Base-by-base conservation (phyloP, 371 early-diverging fungal genomes). In the Modicella reniformis region DNA sequence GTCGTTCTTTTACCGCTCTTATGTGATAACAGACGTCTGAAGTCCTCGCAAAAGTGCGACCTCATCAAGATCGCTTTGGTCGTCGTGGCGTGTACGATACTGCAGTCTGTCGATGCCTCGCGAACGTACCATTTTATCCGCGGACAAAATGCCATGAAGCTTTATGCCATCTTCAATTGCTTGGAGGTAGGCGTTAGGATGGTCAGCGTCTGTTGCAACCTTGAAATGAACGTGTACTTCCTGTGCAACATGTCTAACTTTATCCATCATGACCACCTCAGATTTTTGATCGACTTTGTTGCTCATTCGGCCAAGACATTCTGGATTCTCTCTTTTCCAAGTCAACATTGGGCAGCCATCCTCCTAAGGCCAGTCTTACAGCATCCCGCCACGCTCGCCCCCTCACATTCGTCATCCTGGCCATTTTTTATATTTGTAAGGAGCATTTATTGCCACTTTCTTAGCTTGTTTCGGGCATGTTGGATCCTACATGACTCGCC, bases 111-210 rank as follows among this genome's bases (percentile, higher is more conserved):
- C 28, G 97, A 98, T 74, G 89, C 95, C 10, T 93, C 96, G 6
- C 85, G 92, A 63, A 84, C 97, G 52, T 98, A 99, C 82, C 98
- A 98, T 83, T 87, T 92, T 12, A 93, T 99, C 40, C 91, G 98
- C 7, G 98, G 96, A 5, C 99, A 99, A 82, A 91, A 95, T 37
- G 89, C 94, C 9, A 89, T 99, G 75, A 98, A 98, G 82, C 88
- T 99, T 23, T 98, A 98, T 69, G 96, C 98, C 28, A 94, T 99
- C 15, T 98, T 95, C 75, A 98, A 97, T 72, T 91, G 93, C 23
- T 82, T 98, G 47, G 98, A 99, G 83, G 92, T 94, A 59, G 65
- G 12, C 67, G 25, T 53, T 2, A 30, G 19, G 23, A 40, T 12
- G 37, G 37, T 37, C 12, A 37, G 37, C 12, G 8, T 37, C 37